Evolutionary conservation across 768 basidiomycete species (phyloP).

Genomic region (Hortiboletus flavorubellus): DNA sequence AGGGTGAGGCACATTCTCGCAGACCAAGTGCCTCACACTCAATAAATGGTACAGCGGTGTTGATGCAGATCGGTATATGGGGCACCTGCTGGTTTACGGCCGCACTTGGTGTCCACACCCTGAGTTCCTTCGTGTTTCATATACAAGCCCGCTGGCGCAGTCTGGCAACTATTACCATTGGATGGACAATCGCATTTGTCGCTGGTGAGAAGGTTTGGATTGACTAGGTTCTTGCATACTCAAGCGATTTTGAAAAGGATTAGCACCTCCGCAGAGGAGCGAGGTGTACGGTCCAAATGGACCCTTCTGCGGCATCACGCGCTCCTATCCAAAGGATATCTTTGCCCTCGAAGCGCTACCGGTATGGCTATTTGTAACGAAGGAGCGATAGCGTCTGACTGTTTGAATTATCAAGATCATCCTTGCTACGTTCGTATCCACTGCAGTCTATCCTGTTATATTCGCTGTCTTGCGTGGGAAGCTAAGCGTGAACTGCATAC

Average conservation of each 20-base stretch:
- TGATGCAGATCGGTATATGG: conserved; percentile 63
- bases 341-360: conserved; percentile 61
- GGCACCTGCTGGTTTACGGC: conserved; percentile 62
- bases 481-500: conserved; percentile 46
- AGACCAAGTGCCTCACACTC: background rate
- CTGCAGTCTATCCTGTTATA: conserved; percentile 54
- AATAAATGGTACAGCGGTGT: conserved; percentile 36
- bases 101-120: conserved; percentile 63
- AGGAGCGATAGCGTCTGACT: background rate
- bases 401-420: conserved; percentile 45
- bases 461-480: conserved; percentile 63
- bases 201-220: conserved; percentile 43
- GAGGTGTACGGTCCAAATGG: conserved; percentile 51
- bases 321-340: conserved; percentile 38
- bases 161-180: conserved; percentile 39
- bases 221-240: background rate
- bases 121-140: conserved; percentile 60
- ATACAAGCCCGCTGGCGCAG: conserved; percentile 49
- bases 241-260: conserved; percentile 28
- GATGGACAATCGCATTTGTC: conserved; percentile 51
- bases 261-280: conserved; percentile 34
- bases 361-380: conserved; percentile 34
- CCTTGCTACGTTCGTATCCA: conserved; percentile 51
- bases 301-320: conserved; percentile 51
- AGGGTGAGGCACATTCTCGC: conserved; percentile 45